These are phyloP conservation scores for Phlegmacium glaucopus DNA, from an alignment of 768 basidiomycete species.

Conservation along the genomic window DNA sequence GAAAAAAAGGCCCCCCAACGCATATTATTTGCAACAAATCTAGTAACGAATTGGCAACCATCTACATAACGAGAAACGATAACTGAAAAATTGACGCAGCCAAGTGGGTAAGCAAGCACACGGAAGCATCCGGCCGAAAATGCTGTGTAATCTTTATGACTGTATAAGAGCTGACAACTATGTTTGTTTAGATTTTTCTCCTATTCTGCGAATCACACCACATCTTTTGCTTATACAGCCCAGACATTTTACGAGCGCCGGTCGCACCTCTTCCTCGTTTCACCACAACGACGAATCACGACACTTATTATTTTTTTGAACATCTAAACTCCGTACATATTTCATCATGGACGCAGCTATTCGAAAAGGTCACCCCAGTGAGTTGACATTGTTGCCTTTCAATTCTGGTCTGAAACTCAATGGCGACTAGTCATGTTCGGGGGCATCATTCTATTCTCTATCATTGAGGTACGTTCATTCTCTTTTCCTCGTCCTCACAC, in stretches of 20 bases:
- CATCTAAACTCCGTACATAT: neutral
- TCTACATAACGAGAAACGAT: too few species aligned
- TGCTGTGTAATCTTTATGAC: neutral
- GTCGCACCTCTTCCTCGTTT: neutral
- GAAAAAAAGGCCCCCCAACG: too few species aligned
- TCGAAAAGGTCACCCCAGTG: constrained; percentile 55
- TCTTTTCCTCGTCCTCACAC: neutral
- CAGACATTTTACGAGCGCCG: neutral
- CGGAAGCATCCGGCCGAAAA: too few species aligned
- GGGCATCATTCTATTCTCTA: constrained; percentile 54
- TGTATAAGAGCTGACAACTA: neutral
- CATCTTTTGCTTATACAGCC: too few species aligned
- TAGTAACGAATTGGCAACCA: too few species aligned
- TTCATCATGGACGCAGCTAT: constrained; percentile 30
- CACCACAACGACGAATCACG: neutral
- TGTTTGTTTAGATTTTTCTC: neutral
- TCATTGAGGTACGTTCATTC: constrained; percentile 51
- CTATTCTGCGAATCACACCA: neutral
- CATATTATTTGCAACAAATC: too few species aligned
- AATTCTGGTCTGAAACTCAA: constrained; percentile 1
- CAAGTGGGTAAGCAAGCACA: too few species aligned
- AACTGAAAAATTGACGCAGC: too few species aligned
- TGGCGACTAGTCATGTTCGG: constrained; percentile 44
- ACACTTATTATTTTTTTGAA: neutral
- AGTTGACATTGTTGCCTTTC: constrained; percentile 16